Percentiles rank a stretch among this genome's conserved stretches.
These are phyloP conservation scores for Aspergillus hortae DNA, from an alignment of 2,329 filamentous ascomycete genomes.

Conservation along the genomic window DNA sequence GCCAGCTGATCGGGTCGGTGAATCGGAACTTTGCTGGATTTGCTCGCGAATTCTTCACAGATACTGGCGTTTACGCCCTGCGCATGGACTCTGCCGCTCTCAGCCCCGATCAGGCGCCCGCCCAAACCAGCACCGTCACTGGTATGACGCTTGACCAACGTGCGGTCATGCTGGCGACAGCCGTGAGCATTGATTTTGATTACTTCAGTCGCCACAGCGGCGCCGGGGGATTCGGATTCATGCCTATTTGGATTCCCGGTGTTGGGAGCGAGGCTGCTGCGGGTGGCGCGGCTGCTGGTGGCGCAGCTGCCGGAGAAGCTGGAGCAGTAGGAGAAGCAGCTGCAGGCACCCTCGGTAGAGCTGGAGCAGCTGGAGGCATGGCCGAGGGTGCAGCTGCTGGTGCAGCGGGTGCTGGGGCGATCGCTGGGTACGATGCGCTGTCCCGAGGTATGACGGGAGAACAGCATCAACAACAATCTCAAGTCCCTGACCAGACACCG, in stretches of 20 bases:
- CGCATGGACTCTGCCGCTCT: conserved; percentile 60
- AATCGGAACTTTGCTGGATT: conserved; percentile 63
- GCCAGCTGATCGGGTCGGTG: conserved; percentile 55
- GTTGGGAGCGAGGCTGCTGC: conserved; percentile 40
- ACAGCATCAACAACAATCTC: conserved; percentile 6
- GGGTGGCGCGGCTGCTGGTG: conserved; percentile 38
- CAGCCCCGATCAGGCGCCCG: conserved; percentile 32
- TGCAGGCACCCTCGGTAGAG: conserved; percentile 34
- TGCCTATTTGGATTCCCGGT: conserved; percentile 53
- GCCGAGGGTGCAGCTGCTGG: conserved; percentile 42
- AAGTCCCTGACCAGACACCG: conserved; percentile 15
- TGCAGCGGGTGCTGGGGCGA: conserved; percentile 53
- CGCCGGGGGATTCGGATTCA: conserved; percentile 44
- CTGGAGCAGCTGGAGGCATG: conserved; percentile 40
- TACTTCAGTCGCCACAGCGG: conserved; percentile 62
- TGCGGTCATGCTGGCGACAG: conserved; percentile 64
- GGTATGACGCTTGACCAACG: conserved; percentile 65
- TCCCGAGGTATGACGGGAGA: conserved; percentile 46
- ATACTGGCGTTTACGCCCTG: conserved; percentile 62
- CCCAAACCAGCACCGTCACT: conserved; percentile 22
- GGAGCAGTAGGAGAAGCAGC: conserved; percentile 35
- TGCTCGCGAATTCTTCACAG: conserved; percentile 62
- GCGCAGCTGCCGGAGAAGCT: conserved; percentile 34
- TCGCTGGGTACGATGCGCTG: conserved; percentile 64
- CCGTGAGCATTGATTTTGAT: conserved; percentile 63